Percentiles rank a stretch among this genome's conserved stretches.
phyloP scores from a whole-genome alignment of 2,329 filamentous ascomycete species.

The Pseudogymnoascus sp. region DNA sequence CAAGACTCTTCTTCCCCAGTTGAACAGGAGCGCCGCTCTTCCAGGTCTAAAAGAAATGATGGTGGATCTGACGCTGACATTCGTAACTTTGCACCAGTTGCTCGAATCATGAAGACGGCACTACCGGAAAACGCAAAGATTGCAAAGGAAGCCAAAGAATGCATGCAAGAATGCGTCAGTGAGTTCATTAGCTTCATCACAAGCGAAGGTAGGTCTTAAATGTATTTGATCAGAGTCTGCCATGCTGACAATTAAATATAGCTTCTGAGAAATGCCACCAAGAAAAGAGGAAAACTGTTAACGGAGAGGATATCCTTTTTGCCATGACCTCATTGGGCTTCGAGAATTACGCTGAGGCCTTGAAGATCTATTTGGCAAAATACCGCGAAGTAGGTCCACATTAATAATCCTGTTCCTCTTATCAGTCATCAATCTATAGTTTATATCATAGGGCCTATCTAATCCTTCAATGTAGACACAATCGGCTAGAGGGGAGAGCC shows the following conservation, averaged over 20 bases:
- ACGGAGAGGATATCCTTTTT: conserved; percentile 96
- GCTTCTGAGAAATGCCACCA: conserved; percentile 99
- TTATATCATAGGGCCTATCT: conserved; percentile 33
- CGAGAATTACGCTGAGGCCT: conserved; percentile 95
- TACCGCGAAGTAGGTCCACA: conserved; percentile 81
- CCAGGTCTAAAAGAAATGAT: conserved; percentile 32
- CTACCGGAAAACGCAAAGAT: conserved; percentile 98
- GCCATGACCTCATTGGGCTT: conserved; percentile 98
- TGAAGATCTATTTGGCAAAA: conserved; percentile 96
- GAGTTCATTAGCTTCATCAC: conserved; percentile 99
- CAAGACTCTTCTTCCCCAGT: conserved; percentile 47
- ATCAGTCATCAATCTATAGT: not conserved
- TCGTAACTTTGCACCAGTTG: conserved; percentile 90
- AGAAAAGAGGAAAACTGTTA: conserved; percentile 98
- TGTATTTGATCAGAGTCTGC: conserved; percentile 14
- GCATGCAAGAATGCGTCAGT: conserved; percentile 99
- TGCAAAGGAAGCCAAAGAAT: conserved; percentile 97
- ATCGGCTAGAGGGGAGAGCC: conserved; percentile 61
- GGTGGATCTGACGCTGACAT: conserved; percentile 73
- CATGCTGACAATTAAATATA: conserved; percentile 37
- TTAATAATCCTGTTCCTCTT: conserved; percentile 12
- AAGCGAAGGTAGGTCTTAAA: conserved; percentile 70
- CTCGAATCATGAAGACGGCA: conserved; percentile 97
- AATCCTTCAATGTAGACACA: conserved; percentile 52
- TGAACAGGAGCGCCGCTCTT: conserved; percentile 42